Evolutionary conservation across 306 rosid species (phyloP), one percentile per base, ranked within the genome.

Genomic region (Pterocarpus macrocarpus): DNA sequence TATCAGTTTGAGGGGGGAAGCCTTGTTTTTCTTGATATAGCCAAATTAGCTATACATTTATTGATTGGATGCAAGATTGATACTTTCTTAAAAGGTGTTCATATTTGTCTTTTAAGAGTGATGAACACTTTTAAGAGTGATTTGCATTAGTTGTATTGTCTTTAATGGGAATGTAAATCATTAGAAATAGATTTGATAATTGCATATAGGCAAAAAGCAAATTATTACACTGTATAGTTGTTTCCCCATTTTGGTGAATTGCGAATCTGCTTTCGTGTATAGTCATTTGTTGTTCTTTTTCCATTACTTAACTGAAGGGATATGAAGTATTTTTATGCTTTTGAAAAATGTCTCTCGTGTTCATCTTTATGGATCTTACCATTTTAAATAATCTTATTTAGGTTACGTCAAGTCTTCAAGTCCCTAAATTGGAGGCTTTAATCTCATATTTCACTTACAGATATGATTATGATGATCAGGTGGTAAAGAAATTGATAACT

Each of bases 61-160:
- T 69, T 69, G 33, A 36, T 52, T 82, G 55, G 66, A 82, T 72
- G 47, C 32, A 75, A 6, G 6, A 12, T 57, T 53, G 50, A 7
- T 33, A 28, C 15, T 14, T 44, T 52, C 36, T 7, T 7, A 22
- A 7, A 8, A 74, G 15, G 65, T 22, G 57, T 61, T 62, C 14
- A 4, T 61, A 4, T 12, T 43, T 58, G 16, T 59, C 41, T 45
- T 79, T 69, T 44, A 45, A 15, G 41, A 71, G 13, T 16, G 35
- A 8, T 63, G 14, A 13, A 49, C 55, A 49, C 55, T 49, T 13
- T 49, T 49, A 13, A 49, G n/a, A 1, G 8, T 16, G 35, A 8
- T 62, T 62, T 28, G 39, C 47, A 30, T 52, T 13, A 55, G 61
- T 72, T 16, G 30, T 1, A 16, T 9, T 64, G 45, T 43, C 12